These are phyloP conservation scores for Geotrichum ghanense DNA, from an alignment of 805 yeast genomes.

Conservation along the genomic window DNA sequence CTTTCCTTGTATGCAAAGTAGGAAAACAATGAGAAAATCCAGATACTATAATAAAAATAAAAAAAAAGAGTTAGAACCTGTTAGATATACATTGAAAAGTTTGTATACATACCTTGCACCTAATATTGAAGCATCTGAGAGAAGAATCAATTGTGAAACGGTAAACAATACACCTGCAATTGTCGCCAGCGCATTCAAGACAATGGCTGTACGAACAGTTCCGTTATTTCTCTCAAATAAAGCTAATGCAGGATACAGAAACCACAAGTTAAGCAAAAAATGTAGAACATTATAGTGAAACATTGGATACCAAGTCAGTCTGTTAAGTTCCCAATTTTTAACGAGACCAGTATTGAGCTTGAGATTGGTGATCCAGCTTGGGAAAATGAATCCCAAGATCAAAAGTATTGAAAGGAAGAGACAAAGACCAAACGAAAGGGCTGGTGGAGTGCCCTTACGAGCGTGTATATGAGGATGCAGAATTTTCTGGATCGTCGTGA, in stretches of 20 bases:
- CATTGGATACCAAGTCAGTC: conserved; percentile 62
- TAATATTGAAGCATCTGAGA: conserved; percentile 40
- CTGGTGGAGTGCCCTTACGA: conserved; percentile 12
- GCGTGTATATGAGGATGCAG: not conserved
- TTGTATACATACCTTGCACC: conserved; percentile 37
- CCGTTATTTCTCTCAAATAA: conserved; percentile 66
- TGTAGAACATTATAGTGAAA: conserved; percentile 55
- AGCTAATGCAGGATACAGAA: conserved; percentile 48
- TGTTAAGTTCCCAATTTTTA: conserved; percentile 35
- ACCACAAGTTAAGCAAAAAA: conserved; percentile 44
- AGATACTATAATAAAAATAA: conserved; percentile 33
- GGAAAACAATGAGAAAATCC: conserved; percentile 58
- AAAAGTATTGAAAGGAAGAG: conserved; percentile 13
- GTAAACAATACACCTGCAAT: conserved; percentile 56
- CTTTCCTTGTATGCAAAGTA: conserved; percentile 45
- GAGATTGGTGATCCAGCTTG: conserved; percentile 28
- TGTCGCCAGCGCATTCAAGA: conserved; percentile 61
- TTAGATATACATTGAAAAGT: no score
- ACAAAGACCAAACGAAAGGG: conserved; percentile 16
- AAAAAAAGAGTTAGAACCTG: not conserved
- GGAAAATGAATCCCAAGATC: conserved; percentile 7
- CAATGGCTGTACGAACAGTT: conserved; percentile 75
- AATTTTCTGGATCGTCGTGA: not conserved
- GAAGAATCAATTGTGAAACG: conserved; percentile 29
- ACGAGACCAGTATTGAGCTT: conserved; percentile 47